phyloP scores from a whole-genome alignment of 345 rosid species.

The Litchi chinensis region DNA sequence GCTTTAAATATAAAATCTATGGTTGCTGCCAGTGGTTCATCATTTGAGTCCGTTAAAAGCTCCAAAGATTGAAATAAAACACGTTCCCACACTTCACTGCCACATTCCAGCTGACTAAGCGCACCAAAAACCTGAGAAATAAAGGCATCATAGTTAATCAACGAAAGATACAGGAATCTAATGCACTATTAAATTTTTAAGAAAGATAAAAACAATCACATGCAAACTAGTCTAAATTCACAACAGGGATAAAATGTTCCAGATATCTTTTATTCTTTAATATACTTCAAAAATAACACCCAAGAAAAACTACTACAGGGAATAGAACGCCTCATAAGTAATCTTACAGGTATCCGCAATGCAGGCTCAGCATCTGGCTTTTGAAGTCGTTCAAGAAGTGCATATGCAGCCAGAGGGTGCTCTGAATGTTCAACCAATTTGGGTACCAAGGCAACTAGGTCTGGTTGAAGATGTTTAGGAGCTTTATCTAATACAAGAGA shows the following conservation, averaged over 20 bases:
- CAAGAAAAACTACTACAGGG: conserved; percentile 16
- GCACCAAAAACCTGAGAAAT: conserved; percentile 79
- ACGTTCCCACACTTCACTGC: conserved; percentile 82
- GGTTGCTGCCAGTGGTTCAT: conserved; percentile 76
- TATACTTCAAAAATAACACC: not conserved
- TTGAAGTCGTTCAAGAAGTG: conserved; percentile 85
- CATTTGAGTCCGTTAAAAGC: conserved; percentile 69
- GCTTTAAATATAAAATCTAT: conserved; percentile 86
- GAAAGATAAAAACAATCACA: not conserved
- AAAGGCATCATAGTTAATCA: conserved; percentile 10
- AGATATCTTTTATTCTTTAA: not conserved
- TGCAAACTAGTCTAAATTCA: conserved; percentile 9
- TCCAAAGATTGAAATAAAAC: conserved; percentile 71
- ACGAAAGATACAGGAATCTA: not conserved
- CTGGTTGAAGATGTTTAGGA: conserved; percentile 87
- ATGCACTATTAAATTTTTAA: not conserved
- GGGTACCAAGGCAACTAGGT: conserved; percentile 92
- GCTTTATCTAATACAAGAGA: conserved; percentile 94
- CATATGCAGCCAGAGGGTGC: conserved; percentile 89
- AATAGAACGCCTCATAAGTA: conserved; percentile 19
- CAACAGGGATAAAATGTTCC: conserved; percentile 8
- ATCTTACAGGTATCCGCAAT: conserved; percentile 79
- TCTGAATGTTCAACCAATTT: conserved; percentile 95
- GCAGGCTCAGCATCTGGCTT: conserved; percentile 90
- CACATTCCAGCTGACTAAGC: conserved; percentile 86